These are phyloP conservation scores for Mortierella sp. DNA, from an alignment of 371 early-diverging fungal genomes.

Conservation along the genomic window DNA sequence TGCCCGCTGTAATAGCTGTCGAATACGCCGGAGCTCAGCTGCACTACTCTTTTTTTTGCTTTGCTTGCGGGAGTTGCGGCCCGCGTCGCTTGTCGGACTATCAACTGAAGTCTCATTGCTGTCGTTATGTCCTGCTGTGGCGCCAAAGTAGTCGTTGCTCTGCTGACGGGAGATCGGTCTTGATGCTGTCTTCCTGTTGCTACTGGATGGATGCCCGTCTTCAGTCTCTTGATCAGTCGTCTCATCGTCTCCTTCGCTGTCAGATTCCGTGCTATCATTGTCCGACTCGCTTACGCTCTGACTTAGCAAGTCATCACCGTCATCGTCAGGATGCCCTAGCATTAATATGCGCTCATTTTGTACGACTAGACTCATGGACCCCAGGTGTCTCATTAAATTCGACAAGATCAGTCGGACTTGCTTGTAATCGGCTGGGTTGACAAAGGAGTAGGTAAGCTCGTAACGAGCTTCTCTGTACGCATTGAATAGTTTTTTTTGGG, in stretches of 20 bases:
- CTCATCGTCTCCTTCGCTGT: conserved; percentile 14
- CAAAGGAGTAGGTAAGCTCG: conserved; percentile 48
- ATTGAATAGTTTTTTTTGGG: conserved; percentile 49
- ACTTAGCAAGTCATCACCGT: conserved; percentile 37
- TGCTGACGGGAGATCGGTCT: conserved; percentile 7
- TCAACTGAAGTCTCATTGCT: conserved; percentile 6
- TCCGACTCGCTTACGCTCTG: not conserved
- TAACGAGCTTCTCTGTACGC: conserved; percentile 54
- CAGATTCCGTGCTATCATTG: conserved; percentile 1
- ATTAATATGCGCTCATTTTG: conserved; percentile 54
- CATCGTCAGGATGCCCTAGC: conserved; percentile 51
- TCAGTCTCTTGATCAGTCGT: conserved; percentile 1
- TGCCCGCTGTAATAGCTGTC: conserved; percentile 49
- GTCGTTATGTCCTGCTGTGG: conserved; percentile 20
- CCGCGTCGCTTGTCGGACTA: conserved; percentile 36
- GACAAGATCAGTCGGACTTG: conserved; percentile 40
- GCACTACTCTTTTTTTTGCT: conserved; percentile 37
- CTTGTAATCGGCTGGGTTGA: conserved; percentile 54
- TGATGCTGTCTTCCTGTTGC: conserved; percentile 5
- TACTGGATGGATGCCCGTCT: not conserved
- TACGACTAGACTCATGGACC: conserved; percentile 52
- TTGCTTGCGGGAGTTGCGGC: conserved; percentile 10
- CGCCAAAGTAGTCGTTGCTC: conserved; percentile 31
- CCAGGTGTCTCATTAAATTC: conserved; percentile 49
- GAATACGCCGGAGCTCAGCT: conserved; percentile 44